Conservation (phyloP, 768 basidiomycete genomes). For the Auricularia sp. region DNA sequence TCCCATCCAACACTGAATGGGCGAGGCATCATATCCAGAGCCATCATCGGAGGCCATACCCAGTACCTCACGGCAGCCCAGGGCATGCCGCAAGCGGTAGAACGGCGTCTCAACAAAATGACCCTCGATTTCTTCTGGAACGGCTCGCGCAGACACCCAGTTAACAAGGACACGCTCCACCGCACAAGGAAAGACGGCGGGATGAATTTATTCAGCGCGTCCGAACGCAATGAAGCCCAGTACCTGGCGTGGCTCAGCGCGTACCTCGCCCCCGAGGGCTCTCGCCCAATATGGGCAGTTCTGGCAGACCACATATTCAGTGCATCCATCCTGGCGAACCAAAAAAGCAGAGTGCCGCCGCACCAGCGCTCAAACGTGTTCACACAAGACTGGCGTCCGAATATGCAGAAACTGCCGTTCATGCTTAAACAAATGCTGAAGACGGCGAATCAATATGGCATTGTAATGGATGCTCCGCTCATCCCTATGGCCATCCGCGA, state of each 20-base stretch:
- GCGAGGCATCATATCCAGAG: slow-evolving; percentile 14
- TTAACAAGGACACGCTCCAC: background rate
- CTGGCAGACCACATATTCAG: slow-evolving; percentile 14
- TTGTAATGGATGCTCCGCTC: background rate
- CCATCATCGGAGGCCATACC: slow-evolving; percentile 21
- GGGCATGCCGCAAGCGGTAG: slow-evolving; percentile 24
- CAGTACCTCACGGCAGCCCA: slow-evolving; percentile 27
- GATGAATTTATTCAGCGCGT: background rate
- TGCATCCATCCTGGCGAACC: background rate
- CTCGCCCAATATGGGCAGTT: slow-evolving; percentile 19
- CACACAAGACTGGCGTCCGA: background rate
- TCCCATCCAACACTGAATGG: slow-evolving; percentile 23
- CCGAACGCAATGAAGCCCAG: background rate
- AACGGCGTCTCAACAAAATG: slow-evolving; percentile 11
- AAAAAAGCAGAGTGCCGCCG: background rate
- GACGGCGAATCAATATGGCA: background rate
- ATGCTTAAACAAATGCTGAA: background rate
- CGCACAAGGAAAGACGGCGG: slow-evolving; percentile 3
- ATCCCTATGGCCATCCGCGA: background rate
- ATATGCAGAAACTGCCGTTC: background rate
- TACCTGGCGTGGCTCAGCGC: slow-evolving; percentile 7
- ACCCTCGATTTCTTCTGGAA: slow-evolving; percentile 21
- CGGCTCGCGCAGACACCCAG: background rate
- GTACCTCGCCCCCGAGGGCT: slow-evolving; percentile 11
- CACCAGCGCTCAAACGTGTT: background rate